phyloP scores from a whole-genome alignment of 176 grass and related monocot species.

The Oryza glaberrima region DNA sequence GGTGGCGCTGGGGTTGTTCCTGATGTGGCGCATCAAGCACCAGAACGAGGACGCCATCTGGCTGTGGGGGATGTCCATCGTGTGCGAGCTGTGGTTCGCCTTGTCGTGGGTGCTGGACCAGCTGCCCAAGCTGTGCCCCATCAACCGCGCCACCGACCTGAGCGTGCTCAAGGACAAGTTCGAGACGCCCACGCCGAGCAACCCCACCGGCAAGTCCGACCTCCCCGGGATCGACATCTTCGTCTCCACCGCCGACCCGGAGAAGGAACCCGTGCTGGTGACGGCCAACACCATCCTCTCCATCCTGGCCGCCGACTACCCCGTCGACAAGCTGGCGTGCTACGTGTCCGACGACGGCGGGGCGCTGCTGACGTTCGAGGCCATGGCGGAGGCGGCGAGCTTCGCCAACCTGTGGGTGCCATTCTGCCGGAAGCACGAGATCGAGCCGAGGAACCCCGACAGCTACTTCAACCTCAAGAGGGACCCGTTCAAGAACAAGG shows the following conservation, averaged over 20 bases:
- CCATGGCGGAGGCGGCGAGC: constrained; percentile 97
- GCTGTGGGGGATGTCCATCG: constrained; percentile 94
- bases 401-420: constrained; percentile 92
- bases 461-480: constrained; percentile 88
- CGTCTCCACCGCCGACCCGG: constrained; percentile 92
- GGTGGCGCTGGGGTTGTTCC: constrained; percentile 77
- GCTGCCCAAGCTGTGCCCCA: constrained; percentile 90
- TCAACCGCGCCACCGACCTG: constrained; percentile 88
- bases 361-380: constrained; percentile 92
- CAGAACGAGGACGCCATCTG: constrained; percentile 81
- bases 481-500: constrained; percentile 97
- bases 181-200: constrained; percentile 66
- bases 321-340: constrained; percentile 94
- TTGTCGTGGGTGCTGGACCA: constrained; percentile 97
- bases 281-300: constrained; percentile 97
- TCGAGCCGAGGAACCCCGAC: constrained; percentile 96
- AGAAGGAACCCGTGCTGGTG: constrained; percentile 93
- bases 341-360: constrained; percentile 95
- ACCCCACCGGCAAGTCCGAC: constrained; percentile 89
- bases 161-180: constrained; percentile 92
- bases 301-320: constrained; percentile 88
- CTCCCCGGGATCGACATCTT: constrained; percentile 86
- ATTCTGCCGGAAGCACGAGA: constrained; percentile 94
- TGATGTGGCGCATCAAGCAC: constrained; percentile 89
- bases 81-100: constrained; percentile 96